Evolutionary conservation across 73 alveolate genomes (phyloP), one percentile per base, ranked within the genome.

Genomic region (Durusdinium trenchii): DNA sequence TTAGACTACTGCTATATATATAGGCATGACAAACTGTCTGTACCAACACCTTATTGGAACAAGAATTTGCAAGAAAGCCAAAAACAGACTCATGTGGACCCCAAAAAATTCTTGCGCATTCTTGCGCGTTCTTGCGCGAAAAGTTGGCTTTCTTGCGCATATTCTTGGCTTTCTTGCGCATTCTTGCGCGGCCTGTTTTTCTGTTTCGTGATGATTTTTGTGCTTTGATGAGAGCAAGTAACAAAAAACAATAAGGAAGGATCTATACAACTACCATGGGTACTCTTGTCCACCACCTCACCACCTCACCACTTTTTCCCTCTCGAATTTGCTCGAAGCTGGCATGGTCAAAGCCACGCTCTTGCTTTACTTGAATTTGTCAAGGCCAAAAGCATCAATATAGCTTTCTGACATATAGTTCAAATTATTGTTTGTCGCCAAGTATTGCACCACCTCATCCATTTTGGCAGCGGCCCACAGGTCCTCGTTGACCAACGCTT

Each of bases 101-200:
- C 52, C 14, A n/a, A 73, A 71, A 73, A 73, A 73, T 73, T 73
- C 84, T 73, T 73, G 84, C 84, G 84, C 14, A 73, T 73, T 73
- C 84, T 73, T 73, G 84, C 84, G 84, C 84, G 54, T 73, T 73
- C 84, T 73, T 73, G 84, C 84, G 84, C 4, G 28, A 36, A n/a
- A 38, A 38, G 9, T 73, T 73, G 84, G 84, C 36, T 3, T 73
- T 73, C 84, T 73, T 73, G 84, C 84, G 84, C 50, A 73, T 20
- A 1, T 73, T 73, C 1, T 73, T 73, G 84, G 84, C 36, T 3
- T 73, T 73, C 84, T 73, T 73, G 84, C 87, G 87, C 87, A 6
- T 76, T 76, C 87, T 76, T 76, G 87, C 87, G 87, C 45, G 62
- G 62, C 0, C 36, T 14, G 6, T 76, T 76, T 76, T 43, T 76